These are phyloP conservation scores for Claviceps fusiformis DNA, from an alignment of 2,329 filamentous ascomycete species.

Conservation along the genomic window DNA sequence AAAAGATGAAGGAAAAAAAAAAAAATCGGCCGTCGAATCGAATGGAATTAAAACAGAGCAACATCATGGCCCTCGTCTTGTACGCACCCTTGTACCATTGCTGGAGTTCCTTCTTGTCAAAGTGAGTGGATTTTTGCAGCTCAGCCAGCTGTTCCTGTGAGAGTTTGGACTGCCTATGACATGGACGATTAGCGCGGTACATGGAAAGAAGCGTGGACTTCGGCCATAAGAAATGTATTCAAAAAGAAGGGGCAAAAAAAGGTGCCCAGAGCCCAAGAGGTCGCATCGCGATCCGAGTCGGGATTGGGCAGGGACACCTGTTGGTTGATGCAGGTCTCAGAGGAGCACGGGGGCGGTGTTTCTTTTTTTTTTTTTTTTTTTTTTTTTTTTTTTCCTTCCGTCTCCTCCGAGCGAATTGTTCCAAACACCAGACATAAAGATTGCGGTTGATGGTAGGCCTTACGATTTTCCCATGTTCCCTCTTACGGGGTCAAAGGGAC, in stretches of 20 bases:
- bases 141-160: constrained; percentile 91
- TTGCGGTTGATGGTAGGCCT: neutral
- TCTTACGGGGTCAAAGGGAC: too few species aligned
- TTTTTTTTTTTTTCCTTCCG: too few species aligned
- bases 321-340: neutral
- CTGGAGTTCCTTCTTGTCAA: constrained; percentile 98
- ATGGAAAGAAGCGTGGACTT: too few species aligned
- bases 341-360: neutral
- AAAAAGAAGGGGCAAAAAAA: too few species aligned
- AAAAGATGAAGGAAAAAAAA: too few species aligned
- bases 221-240: too few species aligned
- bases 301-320: neutral
- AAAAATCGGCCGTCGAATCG: too few species aligned
- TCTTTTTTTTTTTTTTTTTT: too few species aligned
- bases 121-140: constrained; percentile 92
- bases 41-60: too few species aligned
- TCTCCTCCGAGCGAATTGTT: too few species aligned
- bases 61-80: neutral
- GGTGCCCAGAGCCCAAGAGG: neutral
- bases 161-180: constrained; percentile 83
- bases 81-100: constrained; percentile 95
- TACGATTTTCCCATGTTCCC: constrained; percentile 8
- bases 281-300: neutral
- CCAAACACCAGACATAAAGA: too few species aligned
- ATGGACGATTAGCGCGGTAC: neutral